phyloP scores from a whole-genome alignment of 176 grass and related monocot species.

The Musa troglodytarum region DNA sequence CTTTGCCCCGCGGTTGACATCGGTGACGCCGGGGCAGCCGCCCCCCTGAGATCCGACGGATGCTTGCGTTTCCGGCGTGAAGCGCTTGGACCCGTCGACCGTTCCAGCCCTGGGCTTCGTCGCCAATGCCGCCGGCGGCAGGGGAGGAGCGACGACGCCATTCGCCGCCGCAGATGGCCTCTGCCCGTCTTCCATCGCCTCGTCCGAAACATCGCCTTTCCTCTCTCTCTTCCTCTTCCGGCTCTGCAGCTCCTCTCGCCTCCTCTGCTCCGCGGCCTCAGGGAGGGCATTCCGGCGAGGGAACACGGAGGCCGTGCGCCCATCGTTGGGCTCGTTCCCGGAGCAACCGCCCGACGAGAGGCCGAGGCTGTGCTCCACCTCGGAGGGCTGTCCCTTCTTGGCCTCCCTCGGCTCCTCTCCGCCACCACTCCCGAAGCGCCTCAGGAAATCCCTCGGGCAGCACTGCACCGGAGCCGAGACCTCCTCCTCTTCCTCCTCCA shows the following conservation, averaged over 20 bases:
- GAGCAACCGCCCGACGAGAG: conserved; percentile 38
- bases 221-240: conserved; percentile 36
- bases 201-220: too few relatives aligned
- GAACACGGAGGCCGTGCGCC: conserved; percentile 2
- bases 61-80: background rate
- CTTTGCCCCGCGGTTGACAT: background rate
- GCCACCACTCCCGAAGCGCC: background rate
- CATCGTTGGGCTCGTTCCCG: conserved; percentile 30
- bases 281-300: background rate
- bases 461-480: background rate
- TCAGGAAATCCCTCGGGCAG: background rate
- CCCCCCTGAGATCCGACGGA: background rate
- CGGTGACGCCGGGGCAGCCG: background rate
- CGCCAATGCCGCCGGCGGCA: background rate
- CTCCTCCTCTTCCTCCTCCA: background rate
- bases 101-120: background rate
- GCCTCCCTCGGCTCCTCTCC: background rate
- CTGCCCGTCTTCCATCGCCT: conserved; percentile 30
- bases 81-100: background rate
- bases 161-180: conserved; percentile 25
- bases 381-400: conserved; percentile 17
- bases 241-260: conserved; percentile 40
- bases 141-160: background rate
- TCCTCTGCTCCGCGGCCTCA: conserved; percentile 2
- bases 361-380: conserved; percentile 53